Conservation (phyloP, 345 rosid species). For the Boechera stricta region DNA sequence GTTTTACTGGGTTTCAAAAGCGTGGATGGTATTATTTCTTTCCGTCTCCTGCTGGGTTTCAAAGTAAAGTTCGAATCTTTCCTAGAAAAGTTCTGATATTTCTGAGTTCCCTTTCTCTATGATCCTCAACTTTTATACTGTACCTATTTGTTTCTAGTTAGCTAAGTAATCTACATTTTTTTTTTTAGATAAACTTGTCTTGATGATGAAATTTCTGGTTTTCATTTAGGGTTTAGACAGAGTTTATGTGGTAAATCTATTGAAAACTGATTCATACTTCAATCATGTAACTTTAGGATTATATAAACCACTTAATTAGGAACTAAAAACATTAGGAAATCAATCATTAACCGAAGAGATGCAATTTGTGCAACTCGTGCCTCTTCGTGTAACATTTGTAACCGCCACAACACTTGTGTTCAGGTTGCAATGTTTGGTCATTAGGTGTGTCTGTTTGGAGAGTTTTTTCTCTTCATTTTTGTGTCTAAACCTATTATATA, state of each 20-base stretch:
- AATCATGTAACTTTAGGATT: no score
- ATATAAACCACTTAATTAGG: no score
- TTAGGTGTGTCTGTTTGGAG: no score
- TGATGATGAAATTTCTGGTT: not conserved
- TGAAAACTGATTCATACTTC: no score
- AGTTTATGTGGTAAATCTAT: not conserved
- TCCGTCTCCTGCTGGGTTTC: not conserved
- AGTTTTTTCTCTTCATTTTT: no score
- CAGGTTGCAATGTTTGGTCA: no score
- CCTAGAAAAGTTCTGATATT: not conserved
- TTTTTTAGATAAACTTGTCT: not conserved
- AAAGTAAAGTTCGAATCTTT: not conserved
- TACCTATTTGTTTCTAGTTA: not conserved
- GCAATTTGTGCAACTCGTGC: no score
- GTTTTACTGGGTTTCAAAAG: slow-evolving; percentile 40
- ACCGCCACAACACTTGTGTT: no score
- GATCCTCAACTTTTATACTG: not conserved
- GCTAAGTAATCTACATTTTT: not conserved
- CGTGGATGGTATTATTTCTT: slow-evolving; percentile 47
- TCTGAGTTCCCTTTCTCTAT: not conserved
- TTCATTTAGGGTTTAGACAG: not conserved
- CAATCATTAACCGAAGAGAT: no score
- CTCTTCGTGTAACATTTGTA: no score
- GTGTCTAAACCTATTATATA: no score
- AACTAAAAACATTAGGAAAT: no score